Evolutionary conservation across 768 basidiomycete species (phyloP).

Genomic region (Russula griseocarnosa): DNA sequence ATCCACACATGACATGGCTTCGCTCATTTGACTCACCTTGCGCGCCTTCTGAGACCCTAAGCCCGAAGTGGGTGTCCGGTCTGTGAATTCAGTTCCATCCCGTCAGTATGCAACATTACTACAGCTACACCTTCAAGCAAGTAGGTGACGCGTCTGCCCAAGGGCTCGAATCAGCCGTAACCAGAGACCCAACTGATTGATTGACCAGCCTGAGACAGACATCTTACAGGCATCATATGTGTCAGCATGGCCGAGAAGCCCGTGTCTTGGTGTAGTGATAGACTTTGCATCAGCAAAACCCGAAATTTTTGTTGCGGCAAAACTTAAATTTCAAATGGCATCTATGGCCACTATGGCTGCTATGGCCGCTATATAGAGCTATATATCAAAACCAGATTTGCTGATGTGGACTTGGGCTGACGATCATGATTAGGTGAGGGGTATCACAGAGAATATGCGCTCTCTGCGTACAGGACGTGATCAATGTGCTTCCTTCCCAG

Average conservation of each 20-base stretch:
- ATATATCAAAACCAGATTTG: too few species aligned
- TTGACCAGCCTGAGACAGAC: constrained; percentile 42
- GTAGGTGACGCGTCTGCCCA: constrained; percentile 40
- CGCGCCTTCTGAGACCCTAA: constrained; percentile 43
- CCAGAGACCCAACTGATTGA: constrained; percentile 41
- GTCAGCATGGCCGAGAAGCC: constrained; percentile 2
- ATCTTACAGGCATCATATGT: constrained; percentile 40
- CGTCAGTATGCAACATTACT: too few species aligned
- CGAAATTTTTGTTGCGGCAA: too few species aligned
- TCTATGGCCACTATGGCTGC: too few species aligned
- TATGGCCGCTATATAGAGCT: too few species aligned
- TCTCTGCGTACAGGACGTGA: constrained; percentile 43
- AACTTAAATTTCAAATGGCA: too few species aligned
- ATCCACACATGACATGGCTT: constrained; percentile 43
- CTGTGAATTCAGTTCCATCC: neutral
- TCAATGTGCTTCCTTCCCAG: constrained; percentile 42
- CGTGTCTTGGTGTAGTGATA: neutral
- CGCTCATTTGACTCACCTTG: constrained; percentile 40
- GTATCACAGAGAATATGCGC: constrained; percentile 46
- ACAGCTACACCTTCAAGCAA: constrained; percentile 16
- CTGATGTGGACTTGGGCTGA: constrained; percentile 33
- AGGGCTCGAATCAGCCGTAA: constrained; percentile 41
- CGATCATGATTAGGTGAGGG: constrained; percentile 46
- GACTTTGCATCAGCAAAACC: too few species aligned
- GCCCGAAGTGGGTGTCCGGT: constrained; percentile 44